Conservation (phyloP, 441 rosid genomes). For the Euphorbia celastroides region DNA sequence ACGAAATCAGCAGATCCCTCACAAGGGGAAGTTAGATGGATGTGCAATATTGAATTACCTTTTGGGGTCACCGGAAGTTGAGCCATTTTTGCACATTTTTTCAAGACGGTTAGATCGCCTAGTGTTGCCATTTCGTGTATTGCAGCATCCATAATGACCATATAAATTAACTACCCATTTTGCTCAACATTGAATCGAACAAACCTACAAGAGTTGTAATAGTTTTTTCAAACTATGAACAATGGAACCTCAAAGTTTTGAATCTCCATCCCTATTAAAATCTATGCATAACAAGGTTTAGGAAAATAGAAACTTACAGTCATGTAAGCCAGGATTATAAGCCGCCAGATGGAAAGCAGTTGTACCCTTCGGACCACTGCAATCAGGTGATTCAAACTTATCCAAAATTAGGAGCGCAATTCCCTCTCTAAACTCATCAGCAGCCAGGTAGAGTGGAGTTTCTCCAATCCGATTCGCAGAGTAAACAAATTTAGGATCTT, state of each 20-base stretch:
- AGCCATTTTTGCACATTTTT: no score
- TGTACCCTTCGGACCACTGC: conserved; percentile 19
- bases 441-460: conserved; percentile 26
- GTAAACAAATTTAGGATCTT: not conserved
- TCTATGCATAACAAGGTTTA: no score
- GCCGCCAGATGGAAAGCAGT: conserved; percentile 26
- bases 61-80: conserved; percentile 8
- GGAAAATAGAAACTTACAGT: no score
- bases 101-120: no score
- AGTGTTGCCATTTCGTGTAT: no score
- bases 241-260: no score
- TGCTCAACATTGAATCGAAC: not conserved
- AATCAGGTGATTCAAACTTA: not conserved
- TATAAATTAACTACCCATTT: not conserved
- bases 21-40: conserved; percentile 7
- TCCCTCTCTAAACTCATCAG: not conserved
- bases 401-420: not conserved
- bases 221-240: no score
- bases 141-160: no score
- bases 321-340: not conserved
- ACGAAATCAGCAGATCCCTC: conserved; percentile 5
- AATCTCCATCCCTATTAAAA: no score
- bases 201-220: not conserved
- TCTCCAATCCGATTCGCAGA: conserved; percentile 9
- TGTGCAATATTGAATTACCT: conserved; percentile 18